phyloP scores from a whole-genome alignment of 176 grass and related monocot genomes.

The Rhipidocladum racemiflorum region DNA sequence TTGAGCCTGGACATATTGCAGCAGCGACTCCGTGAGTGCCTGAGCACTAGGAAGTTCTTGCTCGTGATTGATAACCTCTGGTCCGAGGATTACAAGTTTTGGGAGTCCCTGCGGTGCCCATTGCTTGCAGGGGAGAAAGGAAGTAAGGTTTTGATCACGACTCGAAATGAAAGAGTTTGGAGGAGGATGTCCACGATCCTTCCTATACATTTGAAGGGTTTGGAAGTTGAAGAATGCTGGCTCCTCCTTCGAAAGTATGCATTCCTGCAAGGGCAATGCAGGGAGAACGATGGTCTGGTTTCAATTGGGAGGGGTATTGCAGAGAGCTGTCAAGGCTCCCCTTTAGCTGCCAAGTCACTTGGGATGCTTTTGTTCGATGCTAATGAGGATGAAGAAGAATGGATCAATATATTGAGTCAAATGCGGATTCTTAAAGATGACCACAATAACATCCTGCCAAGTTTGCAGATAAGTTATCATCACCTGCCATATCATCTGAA shows the following conservation, averaged over 20 bases:
- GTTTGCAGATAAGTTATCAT: slow-evolving; percentile 62
- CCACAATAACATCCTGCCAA: slow-evolving; percentile 30
- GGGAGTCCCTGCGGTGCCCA: slow-evolving; percentile 28
- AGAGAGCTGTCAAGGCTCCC: slow-evolving; percentile 50
- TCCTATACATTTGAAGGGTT: slow-evolving; percentile 21
- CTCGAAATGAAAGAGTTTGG: slow-evolving; percentile 22
- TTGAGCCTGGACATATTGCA: slow-evolving; percentile 34
- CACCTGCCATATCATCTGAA: slow-evolving; percentile 55
- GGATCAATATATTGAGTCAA: slow-evolving; percentile 36
- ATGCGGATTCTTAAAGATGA: slow-evolving; percentile 48
- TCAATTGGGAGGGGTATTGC: slow-evolving; percentile 41
- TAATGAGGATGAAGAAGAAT: slow-evolving; percentile 44
- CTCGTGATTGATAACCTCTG: slow-evolving; percentile 49
- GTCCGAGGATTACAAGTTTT: slow-evolving; percentile 27
- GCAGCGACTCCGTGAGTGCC: slow-evolving; percentile 3
- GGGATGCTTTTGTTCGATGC: slow-evolving; percentile 38
- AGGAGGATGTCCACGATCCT: neutral
- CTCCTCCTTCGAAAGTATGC: neutral
- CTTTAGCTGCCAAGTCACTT: slow-evolving; percentile 59
- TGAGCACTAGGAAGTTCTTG: slow-evolving; percentile 38
- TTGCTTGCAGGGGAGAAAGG: slow-evolving; percentile 30
- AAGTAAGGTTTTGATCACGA: slow-evolving; percentile 48
- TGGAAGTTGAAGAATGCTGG: slow-evolving; percentile 25
- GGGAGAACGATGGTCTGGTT: neutral
- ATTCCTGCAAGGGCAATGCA: neutral